phyloP scores from a whole-genome alignment of 148 eudicot genomes.

The Talinum fruticosum region DNA sequence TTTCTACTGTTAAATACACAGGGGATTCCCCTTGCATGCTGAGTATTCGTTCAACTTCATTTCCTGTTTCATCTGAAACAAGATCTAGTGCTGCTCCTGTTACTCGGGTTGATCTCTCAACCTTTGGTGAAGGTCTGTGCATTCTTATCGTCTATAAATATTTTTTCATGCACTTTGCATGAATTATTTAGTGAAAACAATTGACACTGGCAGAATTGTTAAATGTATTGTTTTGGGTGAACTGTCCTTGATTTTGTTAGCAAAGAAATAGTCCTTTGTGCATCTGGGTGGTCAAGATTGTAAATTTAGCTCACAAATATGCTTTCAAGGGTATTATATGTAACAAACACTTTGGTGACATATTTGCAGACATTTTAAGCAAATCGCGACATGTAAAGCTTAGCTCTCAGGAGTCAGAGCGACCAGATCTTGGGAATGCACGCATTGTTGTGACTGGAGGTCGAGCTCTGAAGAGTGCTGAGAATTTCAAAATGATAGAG shows the following conservation, averaged over 20 bases:
- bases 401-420: constrained; percentile 74
- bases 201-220: not conserved
- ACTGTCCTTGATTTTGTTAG: not conserved
- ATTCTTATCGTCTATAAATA: constrained; percentile 15
- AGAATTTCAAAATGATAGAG: constrained; percentile 87
- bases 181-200: not conserved
- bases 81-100: constrained; percentile 57
- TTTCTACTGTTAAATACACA: constrained; percentile 69
- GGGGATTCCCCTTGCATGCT: constrained; percentile 78
- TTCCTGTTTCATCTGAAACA: constrained; percentile 50
- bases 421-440: constrained; percentile 95
- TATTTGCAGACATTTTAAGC: constrained; percentile 47
- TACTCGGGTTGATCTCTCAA: constrained; percentile 84
- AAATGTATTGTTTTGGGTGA: not conserved
- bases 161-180: constrained; percentile 1
- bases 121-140: constrained; percentile 78
- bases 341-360: constrained; percentile 7
- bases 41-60: constrained; percentile 85
- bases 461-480: constrained; percentile 79
- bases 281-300: not conserved
- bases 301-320: not conserved
- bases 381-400: constrained; percentile 64
- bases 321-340: not conserved
- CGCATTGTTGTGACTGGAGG: constrained; percentile 89
- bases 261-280: not conserved